phyloP scores from a whole-genome alignment of 2,329 filamentous ascomycete species.

The Sporothrix schenckii region DNA sequence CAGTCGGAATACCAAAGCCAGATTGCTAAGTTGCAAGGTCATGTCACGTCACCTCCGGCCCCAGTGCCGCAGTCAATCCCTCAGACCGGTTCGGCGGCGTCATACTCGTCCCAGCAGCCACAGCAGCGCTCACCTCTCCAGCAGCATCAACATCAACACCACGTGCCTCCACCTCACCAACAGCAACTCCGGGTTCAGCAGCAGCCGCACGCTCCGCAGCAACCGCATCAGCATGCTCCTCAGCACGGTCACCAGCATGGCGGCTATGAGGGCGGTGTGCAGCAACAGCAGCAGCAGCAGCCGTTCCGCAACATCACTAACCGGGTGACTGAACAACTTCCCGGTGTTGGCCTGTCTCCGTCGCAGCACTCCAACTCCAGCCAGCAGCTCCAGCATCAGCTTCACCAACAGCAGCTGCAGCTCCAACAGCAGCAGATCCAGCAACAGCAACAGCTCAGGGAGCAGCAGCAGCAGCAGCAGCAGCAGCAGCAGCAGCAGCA shows the following conservation, averaged over 20 bases:
- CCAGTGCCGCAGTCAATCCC: background rate
- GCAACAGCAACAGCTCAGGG: constrained; percentile 25
- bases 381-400: constrained; percentile 31
- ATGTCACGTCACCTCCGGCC: constrained; percentile 25
- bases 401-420: constrained; percentile 38
- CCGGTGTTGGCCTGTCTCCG: constrained; percentile 31
- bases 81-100: constrained; percentile 21
- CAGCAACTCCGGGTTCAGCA: constrained; percentile 20
- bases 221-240: constrained; percentile 29
- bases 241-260: constrained; percentile 33
- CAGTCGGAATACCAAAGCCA: constrained; percentile 71
- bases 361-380: constrained; percentile 38
- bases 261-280: constrained; percentile 21
- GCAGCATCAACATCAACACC: constrained; percentile 38
- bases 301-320: constrained; percentile 31
- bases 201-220: constrained; percentile 27
- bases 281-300: background rate
- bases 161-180: constrained; percentile 38
- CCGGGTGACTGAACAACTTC: constrained; percentile 29
- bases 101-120: constrained; percentile 19
- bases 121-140: constrained; percentile 37
- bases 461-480: constrained; percentile 10
- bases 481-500: constrained; percentile 33
- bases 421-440: constrained; percentile 28
- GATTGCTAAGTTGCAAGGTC: constrained; percentile 57